Evolutionary conservation across 805 yeast genomes (phyloP), one percentile per base, ranked within the genome.

Genomic region (Cyberlindnera lachancei): DNA sequence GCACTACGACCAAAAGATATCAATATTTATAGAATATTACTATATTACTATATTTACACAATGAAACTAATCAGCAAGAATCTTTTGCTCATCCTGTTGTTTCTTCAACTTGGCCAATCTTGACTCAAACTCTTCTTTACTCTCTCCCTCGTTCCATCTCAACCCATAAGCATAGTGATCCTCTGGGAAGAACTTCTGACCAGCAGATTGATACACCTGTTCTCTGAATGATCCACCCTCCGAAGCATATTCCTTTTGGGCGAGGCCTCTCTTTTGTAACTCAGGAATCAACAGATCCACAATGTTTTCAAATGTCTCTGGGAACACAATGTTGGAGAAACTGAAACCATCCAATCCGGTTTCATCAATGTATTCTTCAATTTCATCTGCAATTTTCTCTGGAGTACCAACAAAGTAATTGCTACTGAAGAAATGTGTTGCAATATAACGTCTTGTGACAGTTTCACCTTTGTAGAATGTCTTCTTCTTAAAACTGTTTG

Each of bases 261-360:
- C 56, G 15, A 56, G 46, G 2, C 65, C 66, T 36, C 64, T 48
- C 15, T 38, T 42, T 36, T 54, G 58, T 23, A 63, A 47, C 32
- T 56, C 66, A 7, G 68, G 68, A 23, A 63, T 42, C 35, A 63
- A 45, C 14, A 40, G 41, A 16, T 63, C 61, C 22, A 63, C 63
- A 23, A 63, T 39, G 14, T 58, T 60, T 37, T 60, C 63, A 38
- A 59, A 64, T 3, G 64, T 48, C 18, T 59, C 65, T 11, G 68
- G 68, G 17, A 46, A 41, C 14, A 61, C 47, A 10, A 62, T 51
- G 36, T 61, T 55, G 8, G 63, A 52, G 27, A 64, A 48, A 37
- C 64, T 64, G 46, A 65, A 64, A 2, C 70, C 70, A 37, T 64
- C 68, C 21, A 65, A 53, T 20, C 57, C 63, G 7, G 64, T 52